A percentile compares a stretch with the other conserved stretches of the same genome.
Evolutionary conservation across 768 basidiomycete genomes (phyloP).

Genomic region (Gymnopilus dilepis): DNA sequence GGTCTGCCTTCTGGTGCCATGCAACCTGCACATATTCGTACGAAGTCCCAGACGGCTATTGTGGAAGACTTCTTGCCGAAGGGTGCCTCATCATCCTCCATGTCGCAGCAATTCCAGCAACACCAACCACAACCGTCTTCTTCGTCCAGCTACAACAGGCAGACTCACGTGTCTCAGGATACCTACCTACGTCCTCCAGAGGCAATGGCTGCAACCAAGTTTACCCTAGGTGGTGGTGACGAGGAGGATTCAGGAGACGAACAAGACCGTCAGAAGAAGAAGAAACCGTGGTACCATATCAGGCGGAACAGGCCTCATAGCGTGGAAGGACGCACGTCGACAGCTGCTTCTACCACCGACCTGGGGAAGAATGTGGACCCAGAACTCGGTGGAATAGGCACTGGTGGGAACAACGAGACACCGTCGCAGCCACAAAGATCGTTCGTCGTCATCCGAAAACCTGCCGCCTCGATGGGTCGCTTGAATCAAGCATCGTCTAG

Average conservation of each 20-base stretch:
- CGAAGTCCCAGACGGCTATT: slow-evolving; percentile 83
- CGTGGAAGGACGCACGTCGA: slow-evolving; percentile 50
- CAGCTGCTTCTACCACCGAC: slow-evolving; percentile 24
- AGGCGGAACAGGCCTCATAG: slow-evolving; percentile 65
- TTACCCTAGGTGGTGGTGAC: slow-evolving; percentile 33
- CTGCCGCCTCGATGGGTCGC: slow-evolving; percentile 43
- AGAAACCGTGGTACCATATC: slow-evolving; percentile 74
- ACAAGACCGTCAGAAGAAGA: slow-evolving; percentile 52
- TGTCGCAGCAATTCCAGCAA: slow-evolving; percentile 22
- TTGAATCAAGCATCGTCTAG: slow-evolving; percentile 33
- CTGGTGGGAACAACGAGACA: slow-evolving; percentile 25
- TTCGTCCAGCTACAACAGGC: slow-evolving; percentile 11
- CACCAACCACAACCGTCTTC: slow-evolving; percentile 19
- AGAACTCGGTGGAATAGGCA: slow-evolving; percentile 39
- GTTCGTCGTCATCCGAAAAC: slow-evolving; percentile 75
- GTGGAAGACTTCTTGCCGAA: slow-evolving; percentile 59
- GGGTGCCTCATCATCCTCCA: slow-evolving; percentile 17
- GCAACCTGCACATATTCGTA: slow-evolving; percentile 70
- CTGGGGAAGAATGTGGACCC: slow-evolving; percentile 32
- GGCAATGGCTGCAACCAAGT: slow-evolving; percentile 21
- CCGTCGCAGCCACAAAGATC: slow-evolving; percentile 50
- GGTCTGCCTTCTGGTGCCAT: slow-evolving; percentile 65
- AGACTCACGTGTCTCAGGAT: slow-evolving; percentile 33
- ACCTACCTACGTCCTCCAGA: slow-evolving; percentile 28
- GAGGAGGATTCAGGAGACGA: slow-evolving; percentile 49